phyloP scores from a whole-genome alignment of 306 rosid species.

The Prunus mume region DNA sequence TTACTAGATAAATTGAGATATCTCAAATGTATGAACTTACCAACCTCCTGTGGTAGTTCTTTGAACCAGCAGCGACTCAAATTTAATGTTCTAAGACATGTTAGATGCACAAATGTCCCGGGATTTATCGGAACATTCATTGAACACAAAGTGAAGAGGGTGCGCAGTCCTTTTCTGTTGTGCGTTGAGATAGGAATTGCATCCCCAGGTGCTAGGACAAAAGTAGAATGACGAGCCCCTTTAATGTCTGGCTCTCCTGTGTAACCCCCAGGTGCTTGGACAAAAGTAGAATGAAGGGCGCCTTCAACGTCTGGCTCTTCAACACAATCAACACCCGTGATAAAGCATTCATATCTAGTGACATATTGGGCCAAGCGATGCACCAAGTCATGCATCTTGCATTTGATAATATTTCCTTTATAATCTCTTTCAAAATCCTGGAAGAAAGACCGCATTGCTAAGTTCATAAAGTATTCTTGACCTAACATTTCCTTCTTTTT shows the following conservation, averaged over 20 bases:
- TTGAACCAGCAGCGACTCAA: not conserved
- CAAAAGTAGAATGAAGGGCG: not conserved
- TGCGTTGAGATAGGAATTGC: not conserved
- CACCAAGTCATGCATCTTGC: constrained; percentile 19
- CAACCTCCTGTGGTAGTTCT: not conserved
- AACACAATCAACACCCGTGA: not conserved
- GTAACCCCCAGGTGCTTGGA: not conserved
- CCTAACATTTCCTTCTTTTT: not conserved
- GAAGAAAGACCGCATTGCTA: constrained; percentile 14
- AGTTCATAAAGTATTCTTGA: not conserved
- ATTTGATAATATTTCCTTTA: not conserved
- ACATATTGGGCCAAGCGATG: constrained; percentile 13
- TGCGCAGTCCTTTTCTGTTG: not conserved
- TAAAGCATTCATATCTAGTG: not conserved
- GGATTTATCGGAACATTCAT: not conserved
- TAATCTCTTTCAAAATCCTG: constrained; percentile 1
- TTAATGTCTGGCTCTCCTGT: not conserved
- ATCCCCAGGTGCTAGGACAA: not conserved
- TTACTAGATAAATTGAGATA: constrained; percentile 4
- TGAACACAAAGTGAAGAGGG: not conserved
- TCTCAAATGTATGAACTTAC: constrained; percentile 14
- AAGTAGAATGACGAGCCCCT: constrained; percentile 2
- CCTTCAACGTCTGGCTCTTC: not conserved
- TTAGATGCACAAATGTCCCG: not conserved
- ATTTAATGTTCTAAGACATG: not conserved